phyloP scores from a whole-genome alignment of 2,329 filamentous ascomycete species.

The Penicillium sp. region DNA sequence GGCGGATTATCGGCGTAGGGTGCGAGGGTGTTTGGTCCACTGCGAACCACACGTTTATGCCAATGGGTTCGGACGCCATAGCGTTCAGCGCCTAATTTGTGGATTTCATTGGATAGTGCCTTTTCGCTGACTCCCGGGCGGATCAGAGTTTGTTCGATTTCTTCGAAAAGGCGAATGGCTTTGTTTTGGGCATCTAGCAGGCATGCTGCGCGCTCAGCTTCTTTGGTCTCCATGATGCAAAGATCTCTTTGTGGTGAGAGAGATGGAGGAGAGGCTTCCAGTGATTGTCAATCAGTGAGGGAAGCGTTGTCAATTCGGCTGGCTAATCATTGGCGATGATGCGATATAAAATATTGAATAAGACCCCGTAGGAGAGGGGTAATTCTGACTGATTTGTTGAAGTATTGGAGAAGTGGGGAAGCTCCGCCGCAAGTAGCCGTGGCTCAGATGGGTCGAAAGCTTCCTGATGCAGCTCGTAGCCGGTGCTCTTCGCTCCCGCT shows the following conservation, averaged over 20 bases:
- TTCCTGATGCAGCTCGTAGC: neutral
- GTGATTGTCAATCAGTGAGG: neutral
- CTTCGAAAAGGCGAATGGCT: slow-evolving; percentile 51
- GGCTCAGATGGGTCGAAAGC: neutral
- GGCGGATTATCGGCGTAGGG: slow-evolving; percentile 57
- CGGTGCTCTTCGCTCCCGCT: too few species aligned
- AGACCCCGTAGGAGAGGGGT: neutral
- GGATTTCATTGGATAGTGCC: slow-evolving; percentile 53
- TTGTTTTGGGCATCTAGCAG: slow-evolving; percentile 54
- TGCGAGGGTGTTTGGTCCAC: slow-evolving; percentile 54
- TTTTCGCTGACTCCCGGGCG: slow-evolving; percentile 55
- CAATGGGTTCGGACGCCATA: slow-evolving; percentile 54
- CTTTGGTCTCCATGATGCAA: slow-evolving; percentile 7
- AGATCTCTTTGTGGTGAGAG: too few species aligned
- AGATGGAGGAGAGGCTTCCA: too few species aligned
- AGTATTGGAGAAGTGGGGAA: neutral
- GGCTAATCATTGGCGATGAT: neutral
- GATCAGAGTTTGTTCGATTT: slow-evolving; percentile 52
- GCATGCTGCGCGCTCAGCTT: slow-evolving; percentile 37
- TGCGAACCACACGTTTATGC: slow-evolving; percentile 58
- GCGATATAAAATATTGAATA: neutral
- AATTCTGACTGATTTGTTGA: neutral
- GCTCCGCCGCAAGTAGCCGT: neutral
- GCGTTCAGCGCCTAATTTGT: slow-evolving; percentile 49
- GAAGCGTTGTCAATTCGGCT: neutral